Evolutionary conservation across 2,329 filamentous ascomycete species (phyloP).

Genomic region (Phialemoniopsis sp.): DNA sequence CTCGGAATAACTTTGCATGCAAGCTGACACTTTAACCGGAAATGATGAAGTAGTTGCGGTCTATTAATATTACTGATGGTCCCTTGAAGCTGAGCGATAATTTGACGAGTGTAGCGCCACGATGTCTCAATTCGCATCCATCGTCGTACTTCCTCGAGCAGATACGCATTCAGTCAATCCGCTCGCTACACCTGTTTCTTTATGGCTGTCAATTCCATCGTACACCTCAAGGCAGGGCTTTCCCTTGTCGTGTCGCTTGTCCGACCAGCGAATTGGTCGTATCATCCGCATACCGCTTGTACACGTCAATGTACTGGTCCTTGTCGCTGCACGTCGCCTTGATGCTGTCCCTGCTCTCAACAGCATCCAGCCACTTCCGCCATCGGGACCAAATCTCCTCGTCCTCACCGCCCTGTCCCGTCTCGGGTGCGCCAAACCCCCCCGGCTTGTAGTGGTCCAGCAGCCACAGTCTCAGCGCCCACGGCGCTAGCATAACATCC

Average conservation of each 20-base stretch:
- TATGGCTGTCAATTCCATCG: too few species aligned
- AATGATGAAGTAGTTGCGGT: too few species aligned
- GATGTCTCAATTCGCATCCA: too few species aligned
- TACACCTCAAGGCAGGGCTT: constrained; percentile 52
- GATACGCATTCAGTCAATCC: too few species aligned
- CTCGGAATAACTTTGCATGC: constrained; percentile 1
- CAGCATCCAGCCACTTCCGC: constrained; percentile 58
- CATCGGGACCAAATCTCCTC: constrained; percentile 60
- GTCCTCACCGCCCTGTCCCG: constrained; percentile 30
- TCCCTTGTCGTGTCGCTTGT: constrained; percentile 59
- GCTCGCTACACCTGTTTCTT: too few species aligned
- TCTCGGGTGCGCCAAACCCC: constrained; percentile 38
- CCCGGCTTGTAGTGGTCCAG: constrained; percentile 70
- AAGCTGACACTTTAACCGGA: too few species aligned
- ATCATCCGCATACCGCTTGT: constrained; percentile 64
- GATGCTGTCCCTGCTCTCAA: constrained; percentile 58
- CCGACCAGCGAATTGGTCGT: constrained; percentile 58
- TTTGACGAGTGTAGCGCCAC: too few species aligned
- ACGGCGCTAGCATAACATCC: constrained; percentile 69
- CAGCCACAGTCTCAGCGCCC: constrained; percentile 67
- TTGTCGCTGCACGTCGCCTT: constrained; percentile 64
- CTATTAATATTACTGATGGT: too few species aligned
- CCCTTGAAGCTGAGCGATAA: too few species aligned
- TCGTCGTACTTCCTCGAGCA: too few species aligned
- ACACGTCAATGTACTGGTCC: constrained; percentile 64